Base-by-base conservation (phyloP, 495 filamentous ascomycete species). In the Penicillium dipodomyicola region DNA sequence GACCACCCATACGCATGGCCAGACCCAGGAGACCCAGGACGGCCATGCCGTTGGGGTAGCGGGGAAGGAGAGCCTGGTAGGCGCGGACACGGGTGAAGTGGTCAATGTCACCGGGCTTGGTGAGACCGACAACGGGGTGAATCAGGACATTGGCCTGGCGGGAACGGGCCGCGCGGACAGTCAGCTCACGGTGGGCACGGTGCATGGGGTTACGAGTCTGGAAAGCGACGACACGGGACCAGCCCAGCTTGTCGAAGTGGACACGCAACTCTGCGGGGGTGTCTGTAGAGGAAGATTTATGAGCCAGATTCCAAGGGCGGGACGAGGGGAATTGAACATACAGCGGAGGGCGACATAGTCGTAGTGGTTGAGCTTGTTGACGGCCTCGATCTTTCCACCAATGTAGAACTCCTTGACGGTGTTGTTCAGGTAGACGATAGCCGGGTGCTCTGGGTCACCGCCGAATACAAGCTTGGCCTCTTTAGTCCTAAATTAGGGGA, bases 121-220 rank as follows among this genome's bases (percentile, higher is more conserved):
- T 98, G 62, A 98, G 83, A 71, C 94, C 94, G 60, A 98, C 94
- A 56, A 98, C 94, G 50, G 94, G 94, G 78, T 98, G 94, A 72
- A 98, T 98, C 71, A 98, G 89, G 57, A 98, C 94, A 72, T 97
- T 98, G 56, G 94, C 94, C 71, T 97, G 91, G 65, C 93, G 89
- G 39, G 88, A 87, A 52, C 94, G 92, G 56, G 94, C 95, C 63
- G 95, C 94, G 59, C 95, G 90, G 68, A 98, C 94, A 41, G 94
- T 98, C 71, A 98, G 76, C 75, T 98, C 94, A 77, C 94, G 82
- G 76, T 98, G 94, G 71, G 94, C 94, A 68, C 94, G 87, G 80
- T 98, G 94, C 94, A 98, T 98, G 55, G 94, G 94, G 78, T 98
- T 98, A 67, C 92, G 78, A 53, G 94, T 98, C 82, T 98, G 94